Percentiles rank a stretch among this genome's conserved stretches.
phyloP scores from a whole-genome alignment of 2,329 filamentous ascomycete genomes.

The Alternaria metachromatica region DNA sequence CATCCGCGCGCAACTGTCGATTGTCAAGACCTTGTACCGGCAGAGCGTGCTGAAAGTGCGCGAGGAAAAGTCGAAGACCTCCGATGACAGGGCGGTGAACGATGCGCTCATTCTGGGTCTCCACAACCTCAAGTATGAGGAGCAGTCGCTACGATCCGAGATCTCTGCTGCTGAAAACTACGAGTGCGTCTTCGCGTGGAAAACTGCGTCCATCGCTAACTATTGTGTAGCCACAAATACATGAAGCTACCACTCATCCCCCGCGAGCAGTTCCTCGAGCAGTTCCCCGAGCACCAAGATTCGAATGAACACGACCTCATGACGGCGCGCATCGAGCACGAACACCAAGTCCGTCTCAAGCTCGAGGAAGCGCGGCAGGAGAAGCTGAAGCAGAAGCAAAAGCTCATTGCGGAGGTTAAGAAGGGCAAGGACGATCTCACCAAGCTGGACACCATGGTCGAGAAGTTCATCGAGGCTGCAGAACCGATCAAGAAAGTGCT shows the following conservation, averaged over 20 bases:
- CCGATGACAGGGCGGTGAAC: slow-evolving; percentile 87
- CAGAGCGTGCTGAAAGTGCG: slow-evolving; percentile 80
- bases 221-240: slow-evolving; percentile 76
- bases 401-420: slow-evolving; percentile 78
- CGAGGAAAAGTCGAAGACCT: slow-evolving; percentile 84
- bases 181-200: slow-evolving; percentile 66
- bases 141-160: slow-evolving; percentile 86
- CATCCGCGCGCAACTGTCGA: slow-evolving; percentile 70
- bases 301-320: slow-evolving; percentile 82
- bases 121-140: slow-evolving; percentile 96
- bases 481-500: slow-evolving; percentile 88
- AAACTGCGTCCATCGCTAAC: slow-evolving; percentile 10
- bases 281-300: slow-evolving; percentile 76
- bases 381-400: slow-evolving; percentile 68
- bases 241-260: slow-evolving; percentile 84
- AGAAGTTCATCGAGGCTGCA: slow-evolving; percentile 91
- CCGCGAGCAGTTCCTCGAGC: slow-evolving; percentile 77
- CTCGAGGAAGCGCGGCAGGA: slow-evolving; percentile 81
- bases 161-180: slow-evolving; percentile 90
- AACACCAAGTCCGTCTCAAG: slow-evolving; percentile 81
- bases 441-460: slow-evolving; percentile 87
- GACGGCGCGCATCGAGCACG: slow-evolving; percentile 88
- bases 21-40: slow-evolving; percentile 76
- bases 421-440: slow-evolving; percentile 92
- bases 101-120: slow-evolving; percentile 90